Conservation (phyloP, 495 filamentous ascomycete genomes). For the Neurospora pannonica region DNA sequence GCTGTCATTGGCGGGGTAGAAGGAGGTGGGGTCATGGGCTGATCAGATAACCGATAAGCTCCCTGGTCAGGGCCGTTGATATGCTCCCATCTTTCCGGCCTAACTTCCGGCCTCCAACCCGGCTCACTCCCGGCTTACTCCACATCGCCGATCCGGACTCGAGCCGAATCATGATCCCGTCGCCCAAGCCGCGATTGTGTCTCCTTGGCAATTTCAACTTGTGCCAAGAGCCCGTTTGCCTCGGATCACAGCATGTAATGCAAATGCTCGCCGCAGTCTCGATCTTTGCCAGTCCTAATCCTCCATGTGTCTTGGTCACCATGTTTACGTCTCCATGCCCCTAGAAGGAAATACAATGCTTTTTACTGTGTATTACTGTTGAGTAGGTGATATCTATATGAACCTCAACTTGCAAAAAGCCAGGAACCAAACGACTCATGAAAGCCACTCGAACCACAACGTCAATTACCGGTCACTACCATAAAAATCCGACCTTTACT, state of each 20-base stretch:
- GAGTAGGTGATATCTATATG: neutral
- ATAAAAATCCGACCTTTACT: neutral
- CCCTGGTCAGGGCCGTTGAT: neutral
- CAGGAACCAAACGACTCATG: neutral
- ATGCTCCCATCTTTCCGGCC: neutral
- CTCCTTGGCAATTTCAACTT: neutral
- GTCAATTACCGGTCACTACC: neutral
- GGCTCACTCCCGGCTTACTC: neutral
- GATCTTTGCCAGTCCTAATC: neutral
- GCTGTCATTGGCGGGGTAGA: neutral
- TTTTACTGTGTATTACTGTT: neutral
- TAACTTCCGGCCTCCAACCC: neutral
- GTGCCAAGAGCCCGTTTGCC: neutral
- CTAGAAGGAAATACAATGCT: neutral
- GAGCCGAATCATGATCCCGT: neutral
- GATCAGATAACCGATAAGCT: neutral
- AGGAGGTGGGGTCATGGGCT: neutral
- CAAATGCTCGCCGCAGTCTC: neutral
- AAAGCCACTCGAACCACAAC: neutral
- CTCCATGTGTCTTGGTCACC: neutral
- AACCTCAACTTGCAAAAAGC: neutral
- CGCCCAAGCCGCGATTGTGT: neutral
- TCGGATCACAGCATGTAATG: neutral
- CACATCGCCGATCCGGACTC: neutral
- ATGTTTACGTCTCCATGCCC: neutral